Percentiles rank a stretch among this genome's conserved stretches.
Evolutionary conservation across 129 eudicot species (phyloP).

Genomic region (Flaveria ramosissima): DNA sequence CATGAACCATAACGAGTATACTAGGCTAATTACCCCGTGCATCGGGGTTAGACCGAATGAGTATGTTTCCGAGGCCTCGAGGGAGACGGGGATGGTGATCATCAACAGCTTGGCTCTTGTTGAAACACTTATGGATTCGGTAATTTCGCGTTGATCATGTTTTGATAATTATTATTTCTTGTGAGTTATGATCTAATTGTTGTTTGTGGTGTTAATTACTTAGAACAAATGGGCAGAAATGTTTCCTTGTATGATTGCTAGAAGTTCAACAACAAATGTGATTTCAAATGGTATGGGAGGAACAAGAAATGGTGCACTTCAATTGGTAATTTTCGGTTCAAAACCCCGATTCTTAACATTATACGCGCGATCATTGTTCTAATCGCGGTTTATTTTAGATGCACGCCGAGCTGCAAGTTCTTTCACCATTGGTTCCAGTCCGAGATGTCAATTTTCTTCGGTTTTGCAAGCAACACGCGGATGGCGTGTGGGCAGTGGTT

Average conservation of each 20-base stretch:
- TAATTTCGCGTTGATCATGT: constrained; percentile 23
- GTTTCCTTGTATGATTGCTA: constrained; percentile 92
- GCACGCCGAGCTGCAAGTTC: constrained; percentile 92
- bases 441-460: constrained; percentile 87
- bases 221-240: constrained; percentile 96
- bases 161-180: neutral
- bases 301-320: constrained; percentile 97
- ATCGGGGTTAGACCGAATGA: constrained; percentile 81
- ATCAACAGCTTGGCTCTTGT: constrained; percentile 96
- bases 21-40: constrained; percentile 58
- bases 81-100: constrained; percentile 96
- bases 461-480: constrained; percentile 95
- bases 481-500: constrained; percentile 97
- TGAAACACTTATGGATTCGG: constrained; percentile 94
- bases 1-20: constrained; percentile 69
- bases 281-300: constrained; percentile 98
- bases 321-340: constrained; percentile 56
- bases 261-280: constrained; percentile 87
- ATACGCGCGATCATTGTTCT: neutral
- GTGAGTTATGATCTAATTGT: constrained; percentile 9
- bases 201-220: constrained; percentile 5
- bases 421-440: constrained; percentile 93
- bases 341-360: neutral
- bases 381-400: constrained; percentile 47
- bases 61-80: constrained; percentile 70